Evolutionary conservation across 257 asterid species (phyloP).

Genomic region (Solanum pinnatisectum): DNA sequence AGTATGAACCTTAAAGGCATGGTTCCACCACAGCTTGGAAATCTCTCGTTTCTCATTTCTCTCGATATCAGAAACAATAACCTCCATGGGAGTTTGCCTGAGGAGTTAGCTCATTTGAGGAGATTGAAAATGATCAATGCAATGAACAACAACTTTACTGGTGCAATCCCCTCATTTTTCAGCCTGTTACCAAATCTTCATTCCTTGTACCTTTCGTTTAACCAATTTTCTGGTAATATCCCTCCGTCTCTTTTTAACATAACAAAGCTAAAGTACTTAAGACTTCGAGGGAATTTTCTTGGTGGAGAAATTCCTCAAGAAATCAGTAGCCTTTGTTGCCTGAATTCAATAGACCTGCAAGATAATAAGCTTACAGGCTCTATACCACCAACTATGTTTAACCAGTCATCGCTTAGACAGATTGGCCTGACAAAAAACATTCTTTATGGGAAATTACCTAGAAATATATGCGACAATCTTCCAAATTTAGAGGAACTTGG

Average conservation of each 20-base stretch:
- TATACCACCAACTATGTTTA: constrained; percentile 1
- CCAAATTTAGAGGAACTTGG: neutral
- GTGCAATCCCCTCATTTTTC: neutral
- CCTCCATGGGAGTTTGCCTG: neutral
- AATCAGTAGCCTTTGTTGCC: neutral
- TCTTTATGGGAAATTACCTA: constrained; percentile 11
- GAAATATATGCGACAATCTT: constrained; percentile 5
- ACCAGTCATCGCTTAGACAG: neutral
- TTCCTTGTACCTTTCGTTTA: neutral
- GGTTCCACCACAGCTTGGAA: neutral
- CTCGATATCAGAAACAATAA: neutral
- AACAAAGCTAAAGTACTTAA: neutral
- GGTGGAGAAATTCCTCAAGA: constrained; percentile 6
- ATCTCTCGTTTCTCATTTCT: neutral
- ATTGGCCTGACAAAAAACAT: neutral
- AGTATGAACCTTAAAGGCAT: neutral
- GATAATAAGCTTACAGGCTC: constrained; percentile 11
- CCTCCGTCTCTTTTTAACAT: neutral
- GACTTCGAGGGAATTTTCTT: neutral
- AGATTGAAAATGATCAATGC: neutral
- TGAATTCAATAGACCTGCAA: neutral
- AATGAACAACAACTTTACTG: neutral
- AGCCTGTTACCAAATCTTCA: neutral
- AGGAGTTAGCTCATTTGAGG: neutral
- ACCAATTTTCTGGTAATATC: neutral